Evolutionary conservation across 1,284 basidiomycete genomes (phyloP), one percentile per base, ranked within the genome.

Genomic region (Cystobasidium pallidum): DNA sequence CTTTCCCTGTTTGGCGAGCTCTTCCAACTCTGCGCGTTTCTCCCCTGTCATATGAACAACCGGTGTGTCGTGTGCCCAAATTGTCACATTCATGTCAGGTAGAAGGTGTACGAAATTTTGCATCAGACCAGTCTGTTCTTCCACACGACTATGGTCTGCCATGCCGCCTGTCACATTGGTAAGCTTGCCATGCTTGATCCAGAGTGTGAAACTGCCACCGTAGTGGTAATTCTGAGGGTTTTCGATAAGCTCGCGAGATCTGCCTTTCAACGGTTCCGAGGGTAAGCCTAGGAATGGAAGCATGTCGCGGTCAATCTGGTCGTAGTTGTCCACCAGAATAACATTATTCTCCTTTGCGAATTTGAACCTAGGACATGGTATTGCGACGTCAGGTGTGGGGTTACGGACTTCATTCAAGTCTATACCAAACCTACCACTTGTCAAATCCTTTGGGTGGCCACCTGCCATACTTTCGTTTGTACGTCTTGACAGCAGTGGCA

Each of bases 321-420:
- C 80, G 62, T 78, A 80, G 66, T 79, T 78, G 76, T 80, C 79
- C 52, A 79, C 72, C 24, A 80, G 75, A 66, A 78, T 71, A 34
- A 80, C 78, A 36, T 76, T 64, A 73, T 79, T 77, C 10, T 74
- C 72, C 26, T 76, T 75, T 10, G 79, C 76, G 39, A 78, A 80
- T n/a, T 72, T 45, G 67, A 77, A 80, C 79, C 79, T 80, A 21
- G 45, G 6, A 26, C 28, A 34, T 17, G 43, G 6, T n/a, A 36
- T 11, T 2, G 0, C 0, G 26, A 57, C 15, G 15, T 41, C 39
- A 47, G 10, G 11, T 6, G 6, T 30, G 43, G 54, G 34, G 8
- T 28, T 17, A n/a, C 3, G 30, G 28, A 34, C 3, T 0, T 36
- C 8, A 17, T n/a, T 13, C 43, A 19, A n/a, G 43, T 15, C 19